Conservation (phyloP, 495 filamentous ascomycete species). For the Elasticomyces elasticus region DNA sequence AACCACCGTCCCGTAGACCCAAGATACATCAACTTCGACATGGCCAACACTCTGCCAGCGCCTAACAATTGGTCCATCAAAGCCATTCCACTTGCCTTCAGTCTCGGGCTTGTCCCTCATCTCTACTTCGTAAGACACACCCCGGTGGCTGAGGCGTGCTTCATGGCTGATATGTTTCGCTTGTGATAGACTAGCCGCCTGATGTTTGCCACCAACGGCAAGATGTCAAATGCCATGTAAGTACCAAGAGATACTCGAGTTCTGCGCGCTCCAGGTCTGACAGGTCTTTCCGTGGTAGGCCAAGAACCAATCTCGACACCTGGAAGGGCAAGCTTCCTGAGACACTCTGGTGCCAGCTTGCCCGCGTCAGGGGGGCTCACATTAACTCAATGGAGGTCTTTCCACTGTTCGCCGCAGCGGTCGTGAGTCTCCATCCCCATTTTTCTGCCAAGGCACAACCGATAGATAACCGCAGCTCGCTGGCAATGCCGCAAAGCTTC, state of each 20-base stretch:
- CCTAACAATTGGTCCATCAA: conserved; percentile 12
- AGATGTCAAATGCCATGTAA: conserved; percentile 8
- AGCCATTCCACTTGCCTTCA: conserved; percentile 7
- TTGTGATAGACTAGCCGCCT: conserved; percentile 9
- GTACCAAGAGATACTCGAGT: neutral
- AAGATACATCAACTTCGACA: neutral
- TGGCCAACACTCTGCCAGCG: neutral
- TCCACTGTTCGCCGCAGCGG: conserved; percentile 13
- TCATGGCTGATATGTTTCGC: no score
- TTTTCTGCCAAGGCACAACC: neutral
- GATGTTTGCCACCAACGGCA: conserved; percentile 7
- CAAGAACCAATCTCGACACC: conserved; percentile 11
- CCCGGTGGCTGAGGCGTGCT: no score
- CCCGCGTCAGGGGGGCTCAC: conserved; percentile 9
- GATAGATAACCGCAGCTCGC: conserved; percentile 2
- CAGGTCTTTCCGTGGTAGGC: neutral
- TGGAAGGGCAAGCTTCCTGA: conserved; percentile 13
- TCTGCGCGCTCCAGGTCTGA: no score
- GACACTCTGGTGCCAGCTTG: conserved; percentile 8
- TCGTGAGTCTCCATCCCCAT: neutral
- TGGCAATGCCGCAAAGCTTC: conserved; percentile 10
- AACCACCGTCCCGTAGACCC: neutral
- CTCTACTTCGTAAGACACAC: no score
- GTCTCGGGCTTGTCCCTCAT: conserved; percentile 10
- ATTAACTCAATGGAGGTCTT: conserved; percentile 14